Evolutionary conservation across 202 grass and related monocot genomes (phyloP).

Genomic region (Brachypodium distachyon): DNA sequence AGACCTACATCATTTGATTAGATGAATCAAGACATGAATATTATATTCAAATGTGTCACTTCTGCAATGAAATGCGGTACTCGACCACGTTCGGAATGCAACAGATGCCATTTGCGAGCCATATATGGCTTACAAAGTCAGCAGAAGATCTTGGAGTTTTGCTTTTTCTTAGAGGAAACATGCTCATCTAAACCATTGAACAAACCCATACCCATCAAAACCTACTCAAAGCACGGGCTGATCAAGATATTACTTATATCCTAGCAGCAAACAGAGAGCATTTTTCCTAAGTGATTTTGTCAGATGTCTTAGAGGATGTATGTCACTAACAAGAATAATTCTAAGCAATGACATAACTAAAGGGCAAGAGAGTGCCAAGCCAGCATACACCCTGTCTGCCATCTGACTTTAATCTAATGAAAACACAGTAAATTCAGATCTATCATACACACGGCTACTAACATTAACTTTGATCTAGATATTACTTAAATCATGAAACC

Average conservation of each 20-base stretch:
- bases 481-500: no score
- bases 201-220: neutral
- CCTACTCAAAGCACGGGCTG: neutral
- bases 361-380: no score
- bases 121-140: neutral
- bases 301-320: no score
- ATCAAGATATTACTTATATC: neutral
- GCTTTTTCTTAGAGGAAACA: neutral
- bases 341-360: no score
- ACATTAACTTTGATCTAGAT: no score
- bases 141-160: neutral
- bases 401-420: no score
- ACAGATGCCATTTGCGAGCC: neutral
- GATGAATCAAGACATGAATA: neutral
- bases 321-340: no score
- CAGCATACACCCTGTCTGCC: no score
- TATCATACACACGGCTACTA: no score
- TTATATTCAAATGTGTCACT: neutral
- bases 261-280: neutral
- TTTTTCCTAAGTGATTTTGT: no score
- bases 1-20: neutral
- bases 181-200: neutral
- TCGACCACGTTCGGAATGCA: neutral
- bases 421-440: no score
- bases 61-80: neutral